A percentile compares a stretch with the other conserved stretches of the same genome.
phyloP scores from a whole-genome alignment of 2,329 filamentous ascomycete genomes.

The Verticillium alfalfae region DNA sequence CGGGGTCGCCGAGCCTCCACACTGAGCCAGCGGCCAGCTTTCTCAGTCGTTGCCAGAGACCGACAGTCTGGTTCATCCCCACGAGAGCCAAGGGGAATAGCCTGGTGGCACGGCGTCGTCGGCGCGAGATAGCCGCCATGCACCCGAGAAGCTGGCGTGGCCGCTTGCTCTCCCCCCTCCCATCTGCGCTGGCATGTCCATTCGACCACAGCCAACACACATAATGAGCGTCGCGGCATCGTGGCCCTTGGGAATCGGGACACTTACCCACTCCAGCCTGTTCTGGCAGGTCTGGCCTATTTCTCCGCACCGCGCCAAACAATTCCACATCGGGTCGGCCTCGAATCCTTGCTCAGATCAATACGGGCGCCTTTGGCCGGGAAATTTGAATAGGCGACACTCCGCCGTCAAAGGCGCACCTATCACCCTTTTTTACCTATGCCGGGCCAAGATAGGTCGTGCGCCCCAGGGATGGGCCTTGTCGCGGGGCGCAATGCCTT shows the following conservation, averaged over 20 bases:
- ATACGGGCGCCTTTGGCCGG: neutral
- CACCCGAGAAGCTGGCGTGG: neutral
- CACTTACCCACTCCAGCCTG: neutral
- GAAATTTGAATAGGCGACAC: neutral
- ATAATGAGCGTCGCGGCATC: neutral
- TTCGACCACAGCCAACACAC: neutral
- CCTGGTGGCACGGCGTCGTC: neutral
- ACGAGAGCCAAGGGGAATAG: neutral
- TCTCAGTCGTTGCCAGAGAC: neutral
- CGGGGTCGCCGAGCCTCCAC: neutral
- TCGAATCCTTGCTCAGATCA: conserved; percentile 1
- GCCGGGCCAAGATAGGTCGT: neutral
- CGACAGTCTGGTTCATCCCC: conserved; percentile 2
- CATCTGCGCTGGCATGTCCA: neutral
- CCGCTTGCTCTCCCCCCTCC: no score
- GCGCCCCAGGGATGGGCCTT: neutral
- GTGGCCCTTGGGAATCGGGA: neutral
- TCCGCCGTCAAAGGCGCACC: neutral
- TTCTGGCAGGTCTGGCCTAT: neutral
- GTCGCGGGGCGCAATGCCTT: neutral
- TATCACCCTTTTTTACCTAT: neutral
- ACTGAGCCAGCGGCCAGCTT: neutral
- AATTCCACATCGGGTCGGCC: neutral
- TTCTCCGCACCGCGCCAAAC: conserved; percentile 1
- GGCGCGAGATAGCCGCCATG: conserved; percentile 1